phyloP scores from a whole-genome alignment of 1,284 basidiomycete species.

The Lentinula novae-zelandiae region DNA sequence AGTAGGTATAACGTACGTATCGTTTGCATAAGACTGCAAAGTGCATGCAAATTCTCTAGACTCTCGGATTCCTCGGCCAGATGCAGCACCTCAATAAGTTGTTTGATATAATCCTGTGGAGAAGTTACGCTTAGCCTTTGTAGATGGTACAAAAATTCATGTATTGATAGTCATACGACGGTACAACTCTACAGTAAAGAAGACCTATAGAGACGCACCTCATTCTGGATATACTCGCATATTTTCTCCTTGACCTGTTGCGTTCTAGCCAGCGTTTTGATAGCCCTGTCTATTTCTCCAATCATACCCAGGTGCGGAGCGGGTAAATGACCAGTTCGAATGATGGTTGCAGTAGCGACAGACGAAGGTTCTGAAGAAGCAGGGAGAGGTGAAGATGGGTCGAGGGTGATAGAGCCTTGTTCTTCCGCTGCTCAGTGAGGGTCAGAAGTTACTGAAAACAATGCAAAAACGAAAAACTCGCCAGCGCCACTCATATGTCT shows the following conservation, averaged over 20 bases:
- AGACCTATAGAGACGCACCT: conserved; percentile 43
- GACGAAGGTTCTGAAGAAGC: conserved; percentile 48
- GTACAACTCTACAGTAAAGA: background rate
- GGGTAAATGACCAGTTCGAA: conserved; percentile 70
- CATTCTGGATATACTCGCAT: conserved; percentile 77
- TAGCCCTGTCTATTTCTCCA: conserved; percentile 71
- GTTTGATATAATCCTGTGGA: conserved; percentile 81
- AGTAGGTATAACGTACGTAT: conserved; percentile 64
- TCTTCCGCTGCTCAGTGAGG: conserved; percentile 34
- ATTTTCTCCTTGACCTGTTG: conserved; percentile 72
- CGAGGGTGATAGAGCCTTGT: conserved; percentile 28
- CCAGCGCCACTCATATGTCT: conserved; percentile 69
- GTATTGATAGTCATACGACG: background rate
- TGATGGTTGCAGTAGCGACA: conserved; percentile 57
- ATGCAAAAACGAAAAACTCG: conserved; percentile 28
- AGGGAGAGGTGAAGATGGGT: conserved; percentile 56
- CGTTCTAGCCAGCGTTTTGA: conserved; percentile 65
- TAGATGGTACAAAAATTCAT: background rate
- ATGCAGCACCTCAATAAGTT: conserved; percentile 79
- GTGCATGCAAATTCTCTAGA: conserved; percentile 82
- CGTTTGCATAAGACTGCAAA: conserved; percentile 93
- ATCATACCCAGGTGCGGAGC: conserved; percentile 67
- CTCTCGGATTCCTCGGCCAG: conserved; percentile 93
- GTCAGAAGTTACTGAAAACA: conserved; percentile 5
- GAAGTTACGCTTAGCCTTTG: conserved; percentile 2